These are phyloP conservation scores for Chlamydomonas applanata DNA, from an alignment of 139 green algal species.

Conservation along the genomic window DNA sequence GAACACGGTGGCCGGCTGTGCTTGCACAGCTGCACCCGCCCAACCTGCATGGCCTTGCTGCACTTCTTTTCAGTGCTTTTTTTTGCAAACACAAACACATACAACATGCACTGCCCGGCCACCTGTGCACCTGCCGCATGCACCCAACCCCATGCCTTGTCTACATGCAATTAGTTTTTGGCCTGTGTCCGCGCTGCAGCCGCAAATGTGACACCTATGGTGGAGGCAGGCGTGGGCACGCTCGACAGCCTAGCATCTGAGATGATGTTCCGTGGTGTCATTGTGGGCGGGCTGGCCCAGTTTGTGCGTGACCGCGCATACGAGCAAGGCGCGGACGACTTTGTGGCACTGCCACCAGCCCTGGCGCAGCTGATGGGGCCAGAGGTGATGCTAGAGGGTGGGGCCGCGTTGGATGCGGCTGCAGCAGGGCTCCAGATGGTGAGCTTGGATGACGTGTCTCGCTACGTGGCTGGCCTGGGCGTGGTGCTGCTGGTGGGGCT, in stretches of 20 bases:
- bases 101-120: too few relatives aligned
- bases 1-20: too few relatives aligned
- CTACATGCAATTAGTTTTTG: background rate
- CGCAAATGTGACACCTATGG: background rate
- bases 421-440: background rate
- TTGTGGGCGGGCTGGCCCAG: background rate
- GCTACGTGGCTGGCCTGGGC: background rate
- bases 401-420: background rate
- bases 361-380: too few relatives aligned
- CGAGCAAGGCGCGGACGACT: background rate
- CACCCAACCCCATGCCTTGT: slow-evolving; percentile 16
- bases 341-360: too few relatives aligned
- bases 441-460: background rate
- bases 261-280: slow-evolving; percentile 30
- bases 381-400: too few relatives aligned
- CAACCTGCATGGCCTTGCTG: too few relatives aligned
- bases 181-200: too few relatives aligned
- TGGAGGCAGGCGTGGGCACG: background rate
- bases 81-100: too few relatives aligned
- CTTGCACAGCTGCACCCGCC: too few relatives aligned
- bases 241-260: slow-evolving; percentile 14
- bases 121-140: too few relatives aligned
- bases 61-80: too few relatives aligned
- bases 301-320: slow-evolving; percentile 8
- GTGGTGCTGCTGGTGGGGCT: background rate